These are phyloP conservation scores for Penicillium griseofulvum DNA, from an alignment of 2,329 filamentous ascomycete genomes.

Conservation along the genomic window DNA sequence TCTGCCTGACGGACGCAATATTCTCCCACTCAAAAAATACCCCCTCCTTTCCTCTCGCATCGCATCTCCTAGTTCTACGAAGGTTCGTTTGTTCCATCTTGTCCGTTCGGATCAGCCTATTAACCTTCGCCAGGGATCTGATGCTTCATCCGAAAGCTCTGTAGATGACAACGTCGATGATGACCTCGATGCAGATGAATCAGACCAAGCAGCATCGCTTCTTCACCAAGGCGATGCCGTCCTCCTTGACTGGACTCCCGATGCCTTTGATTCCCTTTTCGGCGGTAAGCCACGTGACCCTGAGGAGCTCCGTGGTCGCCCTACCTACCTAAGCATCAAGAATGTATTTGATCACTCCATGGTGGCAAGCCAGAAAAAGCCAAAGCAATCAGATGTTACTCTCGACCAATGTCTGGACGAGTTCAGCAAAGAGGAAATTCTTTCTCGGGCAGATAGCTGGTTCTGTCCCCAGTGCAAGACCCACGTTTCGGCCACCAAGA, in stretches of 20 bases:
- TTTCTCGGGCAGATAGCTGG: constrained; percentile 96
- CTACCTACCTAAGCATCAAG: constrained; percentile 56
- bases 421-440: constrained; percentile 87
- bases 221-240: constrained; percentile 81
- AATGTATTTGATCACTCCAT: constrained; percentile 62
- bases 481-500: constrained; percentile 87
- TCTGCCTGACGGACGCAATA: constrained; percentile 69
- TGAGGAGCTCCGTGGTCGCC: constrained; percentile 57
- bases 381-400: constrained; percentile 68
- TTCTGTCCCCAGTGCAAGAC: constrained; percentile 96
- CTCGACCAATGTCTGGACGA: constrained; percentile 91
- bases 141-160: constrained; percentile 7
- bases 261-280: constrained; percentile 71
- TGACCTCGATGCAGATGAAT: constrained; percentile 32
- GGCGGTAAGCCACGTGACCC: constrained; percentile 35
- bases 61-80: constrained; percentile 24
- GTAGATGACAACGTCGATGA: constrained; percentile 27
- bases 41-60: constrained; percentile 54
- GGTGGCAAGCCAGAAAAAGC: constrained; percentile 58
- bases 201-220: constrained; percentile 46
- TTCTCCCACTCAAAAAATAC: constrained; percentile 53
- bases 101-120: neutral
- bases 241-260: constrained; percentile 77
- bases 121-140: neutral
- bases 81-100: constrained; percentile 10